These are phyloP conservation scores for Trichomonascus vanleenenianus DNA, from an alignment of 805 yeast species.

Conservation along the genomic window DNA sequence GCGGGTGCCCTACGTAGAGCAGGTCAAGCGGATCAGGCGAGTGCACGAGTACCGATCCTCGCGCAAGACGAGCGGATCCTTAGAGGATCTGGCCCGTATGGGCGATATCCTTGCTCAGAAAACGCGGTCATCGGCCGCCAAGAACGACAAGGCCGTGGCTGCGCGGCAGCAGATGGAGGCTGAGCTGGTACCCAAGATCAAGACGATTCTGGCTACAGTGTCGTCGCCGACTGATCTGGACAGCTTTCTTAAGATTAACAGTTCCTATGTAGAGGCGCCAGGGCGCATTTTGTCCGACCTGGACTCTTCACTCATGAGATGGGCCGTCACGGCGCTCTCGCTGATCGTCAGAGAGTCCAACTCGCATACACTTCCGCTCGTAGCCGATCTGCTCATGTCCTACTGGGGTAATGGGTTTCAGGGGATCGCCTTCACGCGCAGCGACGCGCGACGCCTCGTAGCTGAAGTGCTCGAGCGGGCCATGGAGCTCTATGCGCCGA, in stretches of 20 bases:
- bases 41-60: not conserved
- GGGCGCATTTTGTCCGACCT: too few species aligned
- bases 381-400: conserved; percentile 1
- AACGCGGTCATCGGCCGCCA: not conserved
- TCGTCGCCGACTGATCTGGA: not conserved
- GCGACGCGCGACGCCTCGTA: conserved; percentile 5
- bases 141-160: not conserved
- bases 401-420: not conserved
- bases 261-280: not conserved
- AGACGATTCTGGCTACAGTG: not conserved
- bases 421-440: conserved; percentile 14
- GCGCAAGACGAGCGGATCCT: too few species aligned
- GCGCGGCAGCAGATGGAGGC: not conserved
- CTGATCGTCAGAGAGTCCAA: not conserved
- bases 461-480: conserved; percentile 19
- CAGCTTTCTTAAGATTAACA: not conserved
- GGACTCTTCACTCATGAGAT: not conserved
- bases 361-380: not conserved
- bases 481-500: conserved; percentile 18
- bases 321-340: not conserved
- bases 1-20: conserved; percentile 11
- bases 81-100: too few species aligned
- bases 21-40: conserved; percentile 12
- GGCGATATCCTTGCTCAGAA: not conserved
- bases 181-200: not conserved